Conservation (phyloP, 2,329 filamentous ascomycete genomes). For the Paecilomyces niveus region DNA sequence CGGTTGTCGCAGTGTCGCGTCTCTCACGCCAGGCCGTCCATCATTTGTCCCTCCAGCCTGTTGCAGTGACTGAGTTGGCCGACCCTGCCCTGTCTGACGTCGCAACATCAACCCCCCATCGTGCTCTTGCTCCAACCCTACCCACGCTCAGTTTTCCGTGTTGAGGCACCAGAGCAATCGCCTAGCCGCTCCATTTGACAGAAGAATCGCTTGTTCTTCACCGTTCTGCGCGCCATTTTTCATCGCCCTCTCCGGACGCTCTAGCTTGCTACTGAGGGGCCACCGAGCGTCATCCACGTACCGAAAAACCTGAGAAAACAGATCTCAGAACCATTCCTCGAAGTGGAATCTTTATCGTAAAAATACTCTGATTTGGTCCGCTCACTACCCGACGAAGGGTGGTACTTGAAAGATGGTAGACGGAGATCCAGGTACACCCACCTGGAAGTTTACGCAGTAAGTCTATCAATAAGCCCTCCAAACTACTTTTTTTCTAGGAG, state of each 20-base stretch:
- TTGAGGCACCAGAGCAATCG: not conserved
- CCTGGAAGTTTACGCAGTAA: slow-evolving; percentile 99
- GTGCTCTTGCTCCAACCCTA: slow-evolving; percentile 4
- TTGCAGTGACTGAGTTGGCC: slow-evolving; percentile 10
- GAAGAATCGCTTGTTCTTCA: not conserved
- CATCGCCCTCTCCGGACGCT: not conserved
- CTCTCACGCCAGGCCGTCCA: slow-evolving; percentile 12
- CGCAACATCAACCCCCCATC: slow-evolving; percentile 10
- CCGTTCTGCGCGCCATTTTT: not conserved
- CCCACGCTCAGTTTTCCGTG: not conserved
- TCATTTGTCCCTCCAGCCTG: slow-evolving; percentile 15
- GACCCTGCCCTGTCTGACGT: slow-evolving; percentile 11
- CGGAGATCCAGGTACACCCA: slow-evolving; percentile 86
- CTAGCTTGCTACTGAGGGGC: not conserved
- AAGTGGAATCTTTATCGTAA: slow-evolving; percentile 5
- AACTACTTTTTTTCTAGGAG: slow-evolving; percentile 7
- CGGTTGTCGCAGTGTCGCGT: slow-evolving; percentile 2
- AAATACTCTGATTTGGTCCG: slow-evolving; percentile 11
- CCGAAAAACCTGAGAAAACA: not conserved
- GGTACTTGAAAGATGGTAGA: slow-evolving; percentile 75
- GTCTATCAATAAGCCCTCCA: slow-evolving; percentile 23
- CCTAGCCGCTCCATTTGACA: not conserved
- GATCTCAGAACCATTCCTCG: not conserved
- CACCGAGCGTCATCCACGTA: not conserved
- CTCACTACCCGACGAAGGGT: slow-evolving; percentile 21